These are phyloP conservation scores for Annona cherimola DNA, from an alignment of 164 flowering plant genomes.

Conservation along the genomic window DNA sequence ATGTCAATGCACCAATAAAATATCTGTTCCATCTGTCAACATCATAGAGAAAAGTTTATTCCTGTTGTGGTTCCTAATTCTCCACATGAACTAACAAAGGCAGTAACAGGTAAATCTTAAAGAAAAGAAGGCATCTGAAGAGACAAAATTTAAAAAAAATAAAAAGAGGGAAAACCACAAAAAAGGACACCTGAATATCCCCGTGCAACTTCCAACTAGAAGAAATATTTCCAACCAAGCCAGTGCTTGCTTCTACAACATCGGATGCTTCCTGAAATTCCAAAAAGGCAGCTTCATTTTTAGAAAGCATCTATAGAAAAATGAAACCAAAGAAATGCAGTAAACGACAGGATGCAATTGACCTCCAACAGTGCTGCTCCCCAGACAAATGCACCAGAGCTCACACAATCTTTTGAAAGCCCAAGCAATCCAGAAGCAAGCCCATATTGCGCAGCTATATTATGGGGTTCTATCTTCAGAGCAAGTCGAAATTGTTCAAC, in stretches of 20 bases:
- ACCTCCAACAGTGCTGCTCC: conserved; percentile 84
- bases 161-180: background rate
- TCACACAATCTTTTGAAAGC: conserved; percentile 64
- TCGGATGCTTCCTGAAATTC: conserved; percentile 57
- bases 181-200: conserved; percentile 53
- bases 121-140: background rate
- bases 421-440: conserved; percentile 85
- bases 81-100: background rate
- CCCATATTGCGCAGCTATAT: conserved; percentile 68
- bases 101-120: background rate
- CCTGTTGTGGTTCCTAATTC: background rate
- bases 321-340: background rate
- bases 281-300: background rate
- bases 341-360: conserved; percentile 1
- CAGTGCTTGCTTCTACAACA: conserved; percentile 30
- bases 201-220: conserved; percentile 71
- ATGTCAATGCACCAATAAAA: background rate
- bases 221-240: conserved; percentile 39
- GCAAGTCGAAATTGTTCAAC: conserved; percentile 74
- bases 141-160: too few relatives aligned
- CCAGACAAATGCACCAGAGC: conserved; percentile 77
- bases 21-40: background rate
- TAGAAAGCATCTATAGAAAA: background rate
- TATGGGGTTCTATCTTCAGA: conserved; percentile 55
- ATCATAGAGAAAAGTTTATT: background rate